These are phyloP conservation scores for Furcasterigmium sp. DNA, from an alignment of 2,329 filamentous ascomycete species.

Conservation along the genomic window DNA sequence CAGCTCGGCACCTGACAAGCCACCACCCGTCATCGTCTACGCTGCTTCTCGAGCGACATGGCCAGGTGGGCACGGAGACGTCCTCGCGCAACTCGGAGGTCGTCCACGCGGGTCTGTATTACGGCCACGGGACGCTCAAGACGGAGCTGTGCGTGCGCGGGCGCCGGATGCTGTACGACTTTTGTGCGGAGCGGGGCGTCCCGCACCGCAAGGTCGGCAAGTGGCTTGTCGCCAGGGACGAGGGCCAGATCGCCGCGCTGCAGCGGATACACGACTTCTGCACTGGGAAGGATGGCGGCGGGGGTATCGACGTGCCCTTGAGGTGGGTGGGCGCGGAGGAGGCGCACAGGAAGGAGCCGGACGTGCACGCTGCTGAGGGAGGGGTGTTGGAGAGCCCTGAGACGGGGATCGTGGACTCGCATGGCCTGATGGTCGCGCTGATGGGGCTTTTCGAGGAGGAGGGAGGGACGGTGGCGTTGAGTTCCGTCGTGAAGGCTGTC, in stretches of 20 bases:
- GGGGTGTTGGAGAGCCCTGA: conserved; percentile 79
- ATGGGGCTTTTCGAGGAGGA: conserved; percentile 70
- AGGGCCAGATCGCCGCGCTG: conserved; percentile 60
- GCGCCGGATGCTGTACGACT: conserved; percentile 69
- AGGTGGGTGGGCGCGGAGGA: conserved; percentile 62
- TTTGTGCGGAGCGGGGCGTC: conserved; percentile 65
- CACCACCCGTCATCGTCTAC: conserved; percentile 58
- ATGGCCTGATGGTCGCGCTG: conserved; percentile 77
- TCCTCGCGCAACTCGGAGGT: conserved; percentile 91
- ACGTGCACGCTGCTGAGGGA: conserved; percentile 58
- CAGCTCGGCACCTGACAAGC: conserved; percentile 64
- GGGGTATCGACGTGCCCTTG: conserved; percentile 55
- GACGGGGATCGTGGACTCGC: conserved; percentile 88
- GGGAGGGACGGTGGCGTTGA: conserved; percentile 69
- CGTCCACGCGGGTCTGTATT: conserved; percentile 94
- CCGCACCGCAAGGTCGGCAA: conserved; percentile 75
- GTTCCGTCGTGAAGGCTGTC: conserved; percentile 59
- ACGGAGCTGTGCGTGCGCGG: conserved; percentile 77
- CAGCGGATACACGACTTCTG: conserved; percentile 45
- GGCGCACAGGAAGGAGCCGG: conserved; percentile 63
- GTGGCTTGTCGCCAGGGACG: conserved; percentile 89
- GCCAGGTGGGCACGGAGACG: conserved; percentile 74
- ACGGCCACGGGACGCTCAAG: conserved; percentile 72
- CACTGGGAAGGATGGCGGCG: conserved; percentile 3
- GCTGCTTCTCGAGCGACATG: conserved; percentile 76